Percentiles rank a stretch among this genome's conserved stretches.
Conservation (phyloP, 2,329 filamentous ascomycete species). For the Exophiala dermatitidis region DNA sequence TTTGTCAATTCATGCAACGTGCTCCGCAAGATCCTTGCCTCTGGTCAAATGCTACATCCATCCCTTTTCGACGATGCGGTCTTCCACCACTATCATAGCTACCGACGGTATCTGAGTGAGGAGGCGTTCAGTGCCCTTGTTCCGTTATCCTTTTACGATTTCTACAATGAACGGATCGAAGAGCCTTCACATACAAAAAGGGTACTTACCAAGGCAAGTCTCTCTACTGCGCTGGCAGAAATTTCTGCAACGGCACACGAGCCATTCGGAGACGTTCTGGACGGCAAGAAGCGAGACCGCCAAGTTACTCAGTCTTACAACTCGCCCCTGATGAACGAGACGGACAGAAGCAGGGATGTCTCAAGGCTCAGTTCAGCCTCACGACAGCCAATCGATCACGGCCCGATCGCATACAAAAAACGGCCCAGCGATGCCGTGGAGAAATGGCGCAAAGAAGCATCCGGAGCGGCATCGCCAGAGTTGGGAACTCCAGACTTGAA, state of each 20-base stretch:
- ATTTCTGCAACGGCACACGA: not conserved
- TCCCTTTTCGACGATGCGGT: slow-evolving; percentile 44
- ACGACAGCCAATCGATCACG: not conserved
- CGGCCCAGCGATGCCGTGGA: slow-evolving; percentile 30
- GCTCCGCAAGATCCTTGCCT: slow-evolving; percentile 31
- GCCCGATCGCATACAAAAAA: not conserved
- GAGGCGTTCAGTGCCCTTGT: slow-evolving; percentile 27
- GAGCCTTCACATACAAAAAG: slow-evolving; percentile 9
- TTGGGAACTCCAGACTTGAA: slow-evolving; percentile 11
- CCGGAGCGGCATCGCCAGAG: slow-evolving; percentile 7
- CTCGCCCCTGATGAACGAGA: no score
- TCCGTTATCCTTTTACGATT: slow-evolving; percentile 33
- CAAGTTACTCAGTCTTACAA: not conserved
- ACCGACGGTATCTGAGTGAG: slow-evolving; percentile 32
- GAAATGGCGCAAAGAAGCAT: slow-evolving; percentile 7
- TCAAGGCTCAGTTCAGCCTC: not conserved
- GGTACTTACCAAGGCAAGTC: slow-evolving; percentile 4
- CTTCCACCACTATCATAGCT: slow-evolving; percentile 35
- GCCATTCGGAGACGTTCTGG: not conserved
- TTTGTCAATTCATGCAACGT: slow-evolving; percentile 36
- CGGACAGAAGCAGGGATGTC: not conserved
- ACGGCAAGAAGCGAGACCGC: not conserved
- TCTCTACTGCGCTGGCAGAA: not conserved
- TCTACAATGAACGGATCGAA: slow-evolving; percentile 29
- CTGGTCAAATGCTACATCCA: slow-evolving; percentile 31